Base-by-base conservation (phyloP, 2,329 filamentous ascomycete species). In the Pyrenochaeta sp. region DNA sequence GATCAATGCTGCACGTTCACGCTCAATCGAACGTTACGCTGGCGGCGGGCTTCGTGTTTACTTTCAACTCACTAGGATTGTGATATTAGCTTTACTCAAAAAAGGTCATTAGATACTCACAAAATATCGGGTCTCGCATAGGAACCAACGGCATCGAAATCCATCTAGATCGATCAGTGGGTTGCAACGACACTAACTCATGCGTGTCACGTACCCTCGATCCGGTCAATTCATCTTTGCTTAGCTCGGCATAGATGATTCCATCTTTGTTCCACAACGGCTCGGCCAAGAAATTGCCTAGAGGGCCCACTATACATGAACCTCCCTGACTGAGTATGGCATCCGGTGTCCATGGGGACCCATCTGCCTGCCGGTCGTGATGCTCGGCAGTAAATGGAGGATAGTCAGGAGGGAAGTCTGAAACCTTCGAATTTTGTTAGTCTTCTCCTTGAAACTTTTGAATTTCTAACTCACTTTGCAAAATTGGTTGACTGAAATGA, bases 121-220 rank as follows among this genome's bases (percentile, higher is more conserved):
- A 74, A 73, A 5, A 74, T 60, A 37, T 75, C 72, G 31, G 72
- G 72, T 18, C 72, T 60, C 11, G 72, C 63, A 46, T 74, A 75
- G 41, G 71, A 73, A 36, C 72, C 72, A 18, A 74, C 72, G 1
- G 69, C 65, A 46, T 75, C 73, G 42, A 75, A 74, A 47, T 74
- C 72, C 51, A 74, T 68, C 72, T 73, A 51, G 13, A 15, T 13
- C 7, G 3, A 31, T 44, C n/a, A 44, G 34, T 11, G 9, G 17
- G 7, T 19, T 13, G 23, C 11, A 23, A 4, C 7, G 7, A 42
- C 30, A 3, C 4, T 5, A 27, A 27, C 24, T 27, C 11, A 11
- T 11, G 21, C 4, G 26, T 64, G 58, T 7, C 10, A 32, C 38
- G 35, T 49, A 73, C 72, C 47, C 68, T 66, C 4, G 72, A 68